These are phyloP conservation scores for Nitzschia sp. DNA, from an alignment of 108 stramenopile genomes.

Conservation along the genomic window DNA sequence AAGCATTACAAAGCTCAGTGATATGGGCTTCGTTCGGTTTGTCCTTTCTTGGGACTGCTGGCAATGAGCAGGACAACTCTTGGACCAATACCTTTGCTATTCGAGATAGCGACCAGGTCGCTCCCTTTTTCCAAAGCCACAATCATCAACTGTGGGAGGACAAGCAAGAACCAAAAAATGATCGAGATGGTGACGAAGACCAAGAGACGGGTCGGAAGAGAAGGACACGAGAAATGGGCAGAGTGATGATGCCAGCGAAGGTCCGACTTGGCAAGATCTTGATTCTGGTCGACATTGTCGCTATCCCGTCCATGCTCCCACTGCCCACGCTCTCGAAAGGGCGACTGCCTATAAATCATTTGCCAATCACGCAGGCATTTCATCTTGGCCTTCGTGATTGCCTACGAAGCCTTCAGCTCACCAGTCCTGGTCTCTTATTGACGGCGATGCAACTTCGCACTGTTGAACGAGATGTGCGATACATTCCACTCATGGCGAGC, in stretches of 20 bases:
- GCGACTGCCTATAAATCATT: slow-evolving; percentile 74
- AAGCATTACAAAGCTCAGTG: slow-evolving; percentile 50
- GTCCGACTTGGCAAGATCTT: slow-evolving; percentile 70
- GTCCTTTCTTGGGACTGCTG: slow-evolving; percentile 19
- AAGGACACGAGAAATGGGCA: slow-evolving; percentile 21
- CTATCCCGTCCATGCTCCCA: slow-evolving; percentile 68
- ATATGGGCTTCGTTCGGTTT: slow-evolving; percentile 82
- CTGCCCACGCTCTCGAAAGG: slow-evolving; percentile 87
- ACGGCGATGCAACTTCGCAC: slow-evolving; percentile 63
- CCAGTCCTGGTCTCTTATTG: slow-evolving; percentile 70
- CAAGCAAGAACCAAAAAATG: not conserved
- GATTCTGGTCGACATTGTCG: slow-evolving; percentile 69
- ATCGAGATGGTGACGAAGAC: slow-evolving; percentile 16
- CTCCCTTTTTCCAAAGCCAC: slow-evolving; percentile 66
- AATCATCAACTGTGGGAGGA: slow-evolving; percentile 36
- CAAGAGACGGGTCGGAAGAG: slow-evolving; percentile 32
- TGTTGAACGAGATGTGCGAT: slow-evolving; percentile 69
- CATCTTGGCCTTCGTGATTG: slow-evolving; percentile 64
- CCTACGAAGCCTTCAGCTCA: slow-evolving; percentile 63
- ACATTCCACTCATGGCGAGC: slow-evolving; percentile 61
- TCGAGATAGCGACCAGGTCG: slow-evolving; percentile 72
- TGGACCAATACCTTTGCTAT: slow-evolving; percentile 53
- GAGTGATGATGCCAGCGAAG: slow-evolving; percentile 54
- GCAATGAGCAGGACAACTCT: not conserved
- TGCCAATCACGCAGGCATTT: slow-evolving; percentile 62